Evolutionary conservation across 1,139 yeast species (phyloP).

Genomic region (Meyerozyma guilliermondii): DNA sequence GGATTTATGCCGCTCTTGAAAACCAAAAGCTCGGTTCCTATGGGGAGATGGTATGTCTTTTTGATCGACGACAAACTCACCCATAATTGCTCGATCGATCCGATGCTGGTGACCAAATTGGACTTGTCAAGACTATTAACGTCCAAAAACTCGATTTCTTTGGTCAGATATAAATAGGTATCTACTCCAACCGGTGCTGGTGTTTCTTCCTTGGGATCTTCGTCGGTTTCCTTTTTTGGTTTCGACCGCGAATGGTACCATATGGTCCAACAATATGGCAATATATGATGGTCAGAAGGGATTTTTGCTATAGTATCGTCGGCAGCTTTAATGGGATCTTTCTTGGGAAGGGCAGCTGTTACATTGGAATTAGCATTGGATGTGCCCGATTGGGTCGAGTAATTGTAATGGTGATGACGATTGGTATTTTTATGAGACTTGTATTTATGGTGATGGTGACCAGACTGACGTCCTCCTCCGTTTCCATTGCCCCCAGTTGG

Average conservation of each 20-base stretch:
- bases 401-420: constrained; percentile 8
- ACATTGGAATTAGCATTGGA: constrained; percentile 11
- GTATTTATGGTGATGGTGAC: constrained; percentile 7
- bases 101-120: constrained; percentile 30
- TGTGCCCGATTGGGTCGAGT: constrained; percentile 6
- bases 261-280: constrained; percentile 47
- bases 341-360: constrained; percentile 25
- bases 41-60: constrained; percentile 42
- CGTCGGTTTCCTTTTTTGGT: constrained; percentile 13
- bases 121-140: constrained; percentile 12
- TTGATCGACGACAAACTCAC: constrained; percentile 42
- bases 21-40: constrained; percentile 55
- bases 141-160: constrained; percentile 30
- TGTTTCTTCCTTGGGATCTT: constrained; percentile 10
- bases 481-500: constrained; percentile 4
- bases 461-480: constrained; percentile 4
- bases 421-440: constrained; percentile 5
- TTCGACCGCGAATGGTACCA: constrained; percentile 42
- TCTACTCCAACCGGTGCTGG: constrained; percentile 26
- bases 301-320: constrained; percentile 27
- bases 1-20: constrained; percentile 65
- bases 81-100: constrained; percentile 64
- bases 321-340: constrained; percentile 31
- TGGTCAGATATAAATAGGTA: constrained; percentile 38
- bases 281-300: constrained; percentile 32